Evolutionary conservation across 257 asterid species (phyloP), one percentile per base, ranked within the genome.

Genomic region (Solanum paucissectum): DNA sequence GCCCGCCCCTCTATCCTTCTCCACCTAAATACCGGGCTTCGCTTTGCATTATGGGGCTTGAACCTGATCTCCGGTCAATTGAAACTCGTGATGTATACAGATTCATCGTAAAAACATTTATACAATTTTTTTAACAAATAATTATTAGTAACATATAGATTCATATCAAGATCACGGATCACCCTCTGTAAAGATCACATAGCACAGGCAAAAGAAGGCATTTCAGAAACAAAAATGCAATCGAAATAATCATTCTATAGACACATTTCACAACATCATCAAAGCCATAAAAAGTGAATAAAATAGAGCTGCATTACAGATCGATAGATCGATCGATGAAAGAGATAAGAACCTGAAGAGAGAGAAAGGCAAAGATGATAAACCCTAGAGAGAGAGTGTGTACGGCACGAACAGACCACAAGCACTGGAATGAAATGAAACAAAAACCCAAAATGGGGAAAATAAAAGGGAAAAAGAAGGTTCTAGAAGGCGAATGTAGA

Each of bases 351-450:
- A 84, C 77, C 87, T 60, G 79, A 29, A 69, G 23, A 7, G 83
- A 89, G 64, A 85, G 44, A 9, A 8, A 18, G 74, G 34, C 32
- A 23, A 40, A 75, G 21, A 46, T 85, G 2, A 83, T 90, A 36
- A 21, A 95, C 95, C 96, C 90, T 52, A 71, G 25, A 33, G 90
- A 88, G 94, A 71, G 93, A 86, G 33, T 5, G 72, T 64, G 69
- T 23, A 27, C 34, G 93, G 90, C 91, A 84, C 87, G 87, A 85
- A 92, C 81, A 62, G 83, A 88, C 88, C 96, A 92, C 95, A 86
- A 90, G 93, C 90, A 84, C 11, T 3, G 8, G 46, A 3, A 23
- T 46, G 11, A 69, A 73, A 23, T 7, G 64, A 62, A 49, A 36
- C 29, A 38, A 20, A 68, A 40, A 37, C 76, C 81, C 46, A 34